Base-by-base conservation (phyloP, 352 stramenopile species). In the Phytopythium oedochilum region DNA sequence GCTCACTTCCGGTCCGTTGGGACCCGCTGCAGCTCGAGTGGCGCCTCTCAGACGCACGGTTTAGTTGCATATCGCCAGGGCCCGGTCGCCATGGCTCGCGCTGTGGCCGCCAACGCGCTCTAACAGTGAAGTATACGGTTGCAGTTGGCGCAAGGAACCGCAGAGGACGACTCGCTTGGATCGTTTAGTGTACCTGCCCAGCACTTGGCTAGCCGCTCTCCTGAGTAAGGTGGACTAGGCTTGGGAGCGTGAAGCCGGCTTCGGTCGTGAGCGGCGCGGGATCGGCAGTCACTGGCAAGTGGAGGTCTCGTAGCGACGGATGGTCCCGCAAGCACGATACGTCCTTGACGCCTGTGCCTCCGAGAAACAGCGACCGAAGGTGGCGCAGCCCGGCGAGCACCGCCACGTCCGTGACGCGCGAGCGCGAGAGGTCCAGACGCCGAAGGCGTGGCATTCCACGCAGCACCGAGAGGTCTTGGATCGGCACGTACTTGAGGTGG, bases 111-210 rank as follows among this genome's bases (percentile, higher is more conserved):
- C 23, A 14, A 7, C 7, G 15, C 14, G 1, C 10, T 36, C 23
- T 48, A 32, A 18, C 42, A 34, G 42, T 48, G 42, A 48, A 48
- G 42, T 48, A 48, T 48, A 48, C 23, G 23, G 17, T 48, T 22
- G 5, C 14, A n/a, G 42, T 29, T 20, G 40, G 40, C 40, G 40
- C 40, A 18, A 47, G 40, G 12, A 31, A 29, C 18, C 40, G 22
- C n/a, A 32, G 29, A 32, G 5, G 29, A 9, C 29, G 5, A 28
- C 10, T 25, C 7, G 39, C 8, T 45, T 15, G 18, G 1, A 20
- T 40, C 35, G 15, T 43, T 20, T 25, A 11, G 31, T 36, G 15
- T 36, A 12, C 31, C 31, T 14, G 2, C 3, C 34, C 38, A 14
- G 7, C n/a, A 26, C 38, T 17, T 26, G 38, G 17, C 14, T 32